phyloP scores from a whole-genome alignment of 345 rosid genomes.

The Gynandropsis gynandra region DNA sequence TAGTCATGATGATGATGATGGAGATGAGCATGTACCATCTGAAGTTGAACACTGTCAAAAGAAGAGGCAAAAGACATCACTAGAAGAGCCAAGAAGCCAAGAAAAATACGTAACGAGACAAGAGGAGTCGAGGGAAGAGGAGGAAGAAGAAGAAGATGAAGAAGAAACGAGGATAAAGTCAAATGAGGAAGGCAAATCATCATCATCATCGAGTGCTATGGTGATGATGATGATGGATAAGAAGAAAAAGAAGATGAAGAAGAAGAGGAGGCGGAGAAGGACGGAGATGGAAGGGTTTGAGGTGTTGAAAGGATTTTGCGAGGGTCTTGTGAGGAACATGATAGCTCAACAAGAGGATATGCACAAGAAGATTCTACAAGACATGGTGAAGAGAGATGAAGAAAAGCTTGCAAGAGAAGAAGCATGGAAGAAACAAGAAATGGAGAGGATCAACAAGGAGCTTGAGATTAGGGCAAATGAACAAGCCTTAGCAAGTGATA shows the following conservation, averaged over 20 bases:
- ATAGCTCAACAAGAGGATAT: constrained; percentile 71
- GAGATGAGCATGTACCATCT: constrained; percentile 18
- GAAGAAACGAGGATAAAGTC: no score
- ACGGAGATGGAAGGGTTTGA: constrained; percentile 40
- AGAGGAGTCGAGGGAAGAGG: constrained; percentile 30
- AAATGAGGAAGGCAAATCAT: constrained; percentile 29
- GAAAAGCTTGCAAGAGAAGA: constrained; percentile 65
- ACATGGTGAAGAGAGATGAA: constrained; percentile 63
- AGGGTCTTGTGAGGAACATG: constrained; percentile 53
- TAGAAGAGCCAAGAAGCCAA: constrained; percentile 17
- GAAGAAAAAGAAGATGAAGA: no score
- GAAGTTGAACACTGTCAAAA: constrained; percentile 30
- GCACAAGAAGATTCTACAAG: constrained; percentile 72
- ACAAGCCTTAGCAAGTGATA: constrained; percentile 50
- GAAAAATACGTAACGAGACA: constrained; percentile 16
- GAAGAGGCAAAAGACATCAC: constrained; percentile 16
- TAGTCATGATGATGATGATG: constrained; percentile 16
- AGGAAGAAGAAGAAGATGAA: constrained; percentile 33
- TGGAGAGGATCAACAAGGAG: constrained; percentile 61
- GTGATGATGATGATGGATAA: no score
- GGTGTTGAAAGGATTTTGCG: constrained; percentile 62
- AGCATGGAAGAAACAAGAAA: constrained; percentile 82
- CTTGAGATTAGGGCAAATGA: constrained; percentile 59
- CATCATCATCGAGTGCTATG: constrained; percentile 13
- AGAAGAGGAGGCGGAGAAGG: no score